A percentile compares a stretch with the other conserved stretches of the same genome.
These are phyloP conservation scores for Bipolaris bicolor DNA, from an alignment of 2,329 filamentous ascomycete species.

Conservation along the genomic window DNA sequence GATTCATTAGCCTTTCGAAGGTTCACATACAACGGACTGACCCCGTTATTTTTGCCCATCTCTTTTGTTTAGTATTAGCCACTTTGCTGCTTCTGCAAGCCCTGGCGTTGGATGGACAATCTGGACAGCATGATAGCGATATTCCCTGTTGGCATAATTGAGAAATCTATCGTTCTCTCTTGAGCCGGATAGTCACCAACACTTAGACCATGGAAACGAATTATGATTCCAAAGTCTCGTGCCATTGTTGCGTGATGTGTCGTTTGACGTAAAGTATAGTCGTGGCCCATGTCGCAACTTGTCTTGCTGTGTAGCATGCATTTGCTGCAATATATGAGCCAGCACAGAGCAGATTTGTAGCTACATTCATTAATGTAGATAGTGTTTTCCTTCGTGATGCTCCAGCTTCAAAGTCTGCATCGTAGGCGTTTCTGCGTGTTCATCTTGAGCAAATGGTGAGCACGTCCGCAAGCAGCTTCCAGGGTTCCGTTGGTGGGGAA, in stretches of 20 bases:
- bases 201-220: constrained; percentile 27
- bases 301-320: background rate
- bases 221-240: constrained; percentile 15
- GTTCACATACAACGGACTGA: background rate
- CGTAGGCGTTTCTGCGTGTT: background rate
- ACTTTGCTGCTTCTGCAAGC: constrained; percentile 17
- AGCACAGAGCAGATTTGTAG: background rate
- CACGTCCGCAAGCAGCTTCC: background rate
- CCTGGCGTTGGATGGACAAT: constrained; percentile 29
- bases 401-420: background rate
- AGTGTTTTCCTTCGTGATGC: background rate
- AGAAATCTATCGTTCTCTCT: constrained; percentile 11
- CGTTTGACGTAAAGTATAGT: background rate
- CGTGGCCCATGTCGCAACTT: background rate
- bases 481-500: constrained; percentile 2
- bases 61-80: constrained; percentile 21
- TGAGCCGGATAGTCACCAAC: constrained; percentile 12
- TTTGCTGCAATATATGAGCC: background rate
- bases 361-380: background rate
- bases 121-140: constrained; percentile 24
- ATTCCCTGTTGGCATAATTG: constrained; percentile 21
- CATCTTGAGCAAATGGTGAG: background rate
- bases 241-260: background rate
- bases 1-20: background rate
- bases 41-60: constrained; percentile 5